Conservation (phyloP, 129 eudicot genomes). For the Tagetes erecta region DNA sequence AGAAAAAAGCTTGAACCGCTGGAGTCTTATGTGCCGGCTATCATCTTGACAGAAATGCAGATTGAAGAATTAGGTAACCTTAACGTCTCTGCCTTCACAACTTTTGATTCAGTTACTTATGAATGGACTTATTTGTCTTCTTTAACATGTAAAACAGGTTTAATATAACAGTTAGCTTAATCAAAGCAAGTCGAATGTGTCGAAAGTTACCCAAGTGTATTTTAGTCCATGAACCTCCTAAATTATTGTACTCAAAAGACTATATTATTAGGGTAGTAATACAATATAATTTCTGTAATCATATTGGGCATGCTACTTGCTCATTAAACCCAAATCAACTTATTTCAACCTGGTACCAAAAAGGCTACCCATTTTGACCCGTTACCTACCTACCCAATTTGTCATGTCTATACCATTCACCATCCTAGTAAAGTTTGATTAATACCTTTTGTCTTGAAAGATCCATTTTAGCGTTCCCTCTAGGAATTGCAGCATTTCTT, state of each 20-base stretch:
- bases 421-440: background rate
- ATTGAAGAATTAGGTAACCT: conserved; percentile 79
- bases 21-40: conserved; percentile 87
- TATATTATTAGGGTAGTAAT: background rate
- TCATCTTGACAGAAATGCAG: conserved; percentile 87
- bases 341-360: background rate
- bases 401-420: background rate
- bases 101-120: background rate
- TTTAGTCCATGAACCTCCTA: background rate
- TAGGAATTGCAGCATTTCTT: background rate
- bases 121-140: background rate
- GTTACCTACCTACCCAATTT: background rate
- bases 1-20: conserved; percentile 94
- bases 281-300: background rate
- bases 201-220: background rate
- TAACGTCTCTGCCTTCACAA: background rate
- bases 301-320: background rate
- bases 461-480: background rate
- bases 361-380: background rate
- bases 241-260: background rate
- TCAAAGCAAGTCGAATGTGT: background rate
- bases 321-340: background rate
- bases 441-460: background rate
- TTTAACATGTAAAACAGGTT: background rate
- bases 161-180: background rate